Evolutionary conservation across 768 basidiomycete genomes (phyloP), one percentile per base, ranked within the genome.

Genomic region (Lactarius quietus): DNA sequence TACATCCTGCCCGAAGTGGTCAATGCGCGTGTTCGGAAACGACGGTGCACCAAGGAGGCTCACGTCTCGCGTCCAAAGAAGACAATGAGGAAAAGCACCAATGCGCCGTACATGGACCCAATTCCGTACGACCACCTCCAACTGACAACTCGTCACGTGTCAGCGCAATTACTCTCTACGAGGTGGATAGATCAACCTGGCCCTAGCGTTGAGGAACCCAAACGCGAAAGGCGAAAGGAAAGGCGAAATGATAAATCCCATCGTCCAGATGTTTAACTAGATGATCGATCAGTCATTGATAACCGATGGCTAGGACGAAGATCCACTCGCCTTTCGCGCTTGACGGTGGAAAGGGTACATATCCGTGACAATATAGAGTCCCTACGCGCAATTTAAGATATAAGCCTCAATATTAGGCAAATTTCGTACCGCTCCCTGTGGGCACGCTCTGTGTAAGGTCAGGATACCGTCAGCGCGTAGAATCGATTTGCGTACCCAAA

Each of bases 121-220:
- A 86, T 84, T 18, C 85, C 86, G 65, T 89, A 89, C 23, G 86
- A 79, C 86, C 87, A 88, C 53, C 86, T 74, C 84, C 84, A 88
- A 58, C 78, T 81, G 54, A 45, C 10, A 38, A n/a, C 14, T 35
- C 12, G 1, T 35, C 26, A 18, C n/a, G 54, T 54, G 38, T 45
- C 23, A 57, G 39, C 41, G n/a, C 39, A 2, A 39, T 48, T 31
- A 1, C 29, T 2, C 9, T 17, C 36, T 15, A 29, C 1, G 17
- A 38, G 8, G 23, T 59, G 65, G 23, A 69, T 65, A 8, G 17
- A 63, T 72, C 48, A 57, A 79, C 72, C 76, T 79, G 20, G 81
- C 78, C 6, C 82, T 77, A 0, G 86, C 86, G 3, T 85, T 84
- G 6, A 89, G 76, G 78, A 88, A 90, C 4, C 88, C 87, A 66